Evolutionary conservation across 1,139 yeast species (phyloP).

Genomic region (Pneumocystis canis): DNA sequence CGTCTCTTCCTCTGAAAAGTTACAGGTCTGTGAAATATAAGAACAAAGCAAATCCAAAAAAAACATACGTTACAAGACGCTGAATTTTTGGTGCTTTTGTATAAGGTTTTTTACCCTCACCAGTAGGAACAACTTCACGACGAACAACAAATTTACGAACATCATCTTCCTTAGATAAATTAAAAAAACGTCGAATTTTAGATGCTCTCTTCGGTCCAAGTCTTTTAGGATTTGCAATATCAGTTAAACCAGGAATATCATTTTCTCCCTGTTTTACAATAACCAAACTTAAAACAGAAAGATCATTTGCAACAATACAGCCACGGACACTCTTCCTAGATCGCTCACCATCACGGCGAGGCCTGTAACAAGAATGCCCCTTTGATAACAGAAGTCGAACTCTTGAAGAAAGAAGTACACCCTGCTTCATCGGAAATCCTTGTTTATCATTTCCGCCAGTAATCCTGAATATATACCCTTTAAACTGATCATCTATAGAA

Average conservation of each 20-base stretch:
- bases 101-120: slow-evolving; percentile 56
- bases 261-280: slow-evolving; percentile 94
- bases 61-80: slow-evolving; percentile 3
- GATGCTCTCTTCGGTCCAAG: slow-evolving; percentile 99
- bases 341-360: slow-evolving; percentile 99
- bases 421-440: slow-evolving; percentile 99
- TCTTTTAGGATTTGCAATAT: slow-evolving; percentile 91
- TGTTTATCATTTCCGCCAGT: slow-evolving; percentile 99
- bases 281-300: slow-evolving; percentile 86
- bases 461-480: slow-evolving; percentile 97
- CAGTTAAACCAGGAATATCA: slow-evolving; percentile 93
- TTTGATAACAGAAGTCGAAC: slow-evolving; percentile 86
- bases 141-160: slow-evolving; percentile 92
- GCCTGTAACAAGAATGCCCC: slow-evolving; percentile 99
- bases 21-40: slow-evolving; percentile 99
- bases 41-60: slow-evolving; percentile 31
- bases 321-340: slow-evolving; percentile 99
- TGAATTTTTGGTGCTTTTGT: slow-evolving; percentile 86
- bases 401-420: slow-evolving; percentile 97
- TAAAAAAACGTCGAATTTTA: slow-evolving; percentile 98
- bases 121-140: slow-evolving; percentile 97
- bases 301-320: slow-evolving; percentile 94
- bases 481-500: slow-evolving; percentile 95
- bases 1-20: slow-evolving; percentile 99
- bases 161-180: slow-evolving; percentile 94